These are phyloP conservation scores for Polyplosphaeria fusca DNA, from an alignment of 495 filamentous ascomycete genomes.

Conservation along the genomic window DNA sequence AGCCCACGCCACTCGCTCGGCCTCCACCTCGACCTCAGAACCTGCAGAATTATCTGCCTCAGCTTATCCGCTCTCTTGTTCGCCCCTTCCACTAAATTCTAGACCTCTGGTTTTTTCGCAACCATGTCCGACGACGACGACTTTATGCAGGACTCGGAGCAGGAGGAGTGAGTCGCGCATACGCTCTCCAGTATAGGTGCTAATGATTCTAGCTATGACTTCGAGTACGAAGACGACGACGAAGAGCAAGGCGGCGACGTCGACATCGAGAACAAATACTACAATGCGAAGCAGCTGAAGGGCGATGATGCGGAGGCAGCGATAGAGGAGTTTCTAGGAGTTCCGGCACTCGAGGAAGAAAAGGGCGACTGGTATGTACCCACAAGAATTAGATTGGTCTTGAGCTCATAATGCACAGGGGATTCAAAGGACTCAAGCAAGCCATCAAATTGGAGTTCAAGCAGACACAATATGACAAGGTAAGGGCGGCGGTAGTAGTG, in stretches of 20 bases:
- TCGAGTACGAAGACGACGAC: constrained; percentile 90
- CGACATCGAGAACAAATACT: constrained; percentile 98
- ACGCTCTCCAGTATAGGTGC: not conserved
- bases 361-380: constrained; percentile 81
- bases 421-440: constrained; percentile 96
- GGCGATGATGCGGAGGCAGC: constrained; percentile 79
- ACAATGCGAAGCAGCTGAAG: constrained; percentile 98
- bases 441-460: constrained; percentile 97
- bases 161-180: constrained; percentile 62
- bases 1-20: no score
- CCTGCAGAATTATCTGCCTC: no score
- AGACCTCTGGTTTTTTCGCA: no score
- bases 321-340: constrained; percentile 83
- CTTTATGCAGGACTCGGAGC: constrained; percentile 98
- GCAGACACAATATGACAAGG: constrained; percentile 77
- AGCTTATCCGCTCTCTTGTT: no score
- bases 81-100: no score
- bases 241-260: constrained; percentile 85
- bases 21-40: no score
- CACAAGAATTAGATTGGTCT: not conserved
- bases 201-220: constrained; percentile 79
- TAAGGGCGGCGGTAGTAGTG: no score
- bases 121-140: constrained; percentile 94
- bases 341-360: constrained; percentile 78
- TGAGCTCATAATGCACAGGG: constrained; percentile 48